Evolutionary conservation across 371 early-diverging fungal genomes (phyloP), one percentile per base, ranked within the genome.

Genomic region (Apophysomyces trapeziformis): DNA sequence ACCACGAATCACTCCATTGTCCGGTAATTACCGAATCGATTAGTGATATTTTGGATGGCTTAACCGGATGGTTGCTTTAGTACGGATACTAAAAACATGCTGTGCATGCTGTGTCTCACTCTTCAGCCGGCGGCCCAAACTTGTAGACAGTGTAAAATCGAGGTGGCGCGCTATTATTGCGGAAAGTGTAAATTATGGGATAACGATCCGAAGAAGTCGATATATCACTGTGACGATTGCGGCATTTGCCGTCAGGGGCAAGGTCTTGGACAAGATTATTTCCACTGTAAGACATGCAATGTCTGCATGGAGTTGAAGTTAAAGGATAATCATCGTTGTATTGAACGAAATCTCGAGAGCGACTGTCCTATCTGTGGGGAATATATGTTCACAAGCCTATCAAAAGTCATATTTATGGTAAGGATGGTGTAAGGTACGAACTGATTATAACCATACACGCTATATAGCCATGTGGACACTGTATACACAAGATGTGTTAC

Each of bases 311-410:
- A 86, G 4, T 89, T 92, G 6, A 59, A 71, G 7, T 84, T 92
- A 63, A 85, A 90, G 61, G 84, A 89, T 41, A 80, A 88, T 11
- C 99, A 99, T 79, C 88, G 89, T 57, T 99, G 99, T 69, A 95
- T 96, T 46, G 99, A 99, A 75, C 85, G 93, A 21, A 95, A 92
- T 57, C 71, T 97, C 39, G 95, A 96, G 66, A 85, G 89, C 61
- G 94, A 96, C 76, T 99, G 99, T 68, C 97, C 98, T 0, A 97
- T 99, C 60, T 99, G 99, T 78, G 95, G 96, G 44, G 99, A 99
- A 71, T 93, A 90, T 75, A 89, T 99, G 87, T 96, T 96, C 67
- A 96, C 95, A 0, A 89, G 89, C 39, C 91, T 91, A 1, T 87
- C 88, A 8, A 90, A 87, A 4, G 92, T 94, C 1, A 90, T 94